These are phyloP conservation scores for Erythrobasidium hasegawianum DNA, from an alignment of 1,284 basidiomycete genomes.

Conservation along the genomic window DNA sequence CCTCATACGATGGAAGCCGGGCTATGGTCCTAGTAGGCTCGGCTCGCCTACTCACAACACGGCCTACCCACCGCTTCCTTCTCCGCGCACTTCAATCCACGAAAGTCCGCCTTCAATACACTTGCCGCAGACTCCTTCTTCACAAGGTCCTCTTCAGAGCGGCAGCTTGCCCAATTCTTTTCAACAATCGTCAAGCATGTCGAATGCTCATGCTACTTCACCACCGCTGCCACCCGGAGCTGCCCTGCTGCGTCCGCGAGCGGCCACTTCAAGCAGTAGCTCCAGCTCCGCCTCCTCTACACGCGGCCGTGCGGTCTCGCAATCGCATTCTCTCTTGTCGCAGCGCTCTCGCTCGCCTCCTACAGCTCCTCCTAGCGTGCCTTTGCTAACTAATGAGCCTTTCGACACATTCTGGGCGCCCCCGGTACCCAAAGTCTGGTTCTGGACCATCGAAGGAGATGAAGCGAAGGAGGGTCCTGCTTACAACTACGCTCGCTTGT, in stretches of 20 bases:
- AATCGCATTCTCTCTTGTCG: no score
- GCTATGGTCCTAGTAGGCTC: no score
- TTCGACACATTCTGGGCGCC: slow-evolving; percentile 10
- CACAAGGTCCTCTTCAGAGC: neutral
- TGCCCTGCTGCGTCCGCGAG: no score
- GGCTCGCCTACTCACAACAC: neutral
- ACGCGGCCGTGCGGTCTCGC: no score
- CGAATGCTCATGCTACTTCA: neutral
- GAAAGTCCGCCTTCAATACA: neutral
- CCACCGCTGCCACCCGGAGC: neutral
- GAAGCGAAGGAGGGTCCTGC: slow-evolving; percentile 14
- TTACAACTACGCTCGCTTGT: slow-evolving; percentile 19
- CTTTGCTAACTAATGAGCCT: neutral
- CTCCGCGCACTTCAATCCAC: neutral
- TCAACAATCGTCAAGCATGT: neutral
- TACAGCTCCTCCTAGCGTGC: no score
- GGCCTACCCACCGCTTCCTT: neutral
- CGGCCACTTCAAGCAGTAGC: no score
- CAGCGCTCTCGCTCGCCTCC: no score
- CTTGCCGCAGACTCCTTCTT: neutral
- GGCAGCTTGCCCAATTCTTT: neutral
- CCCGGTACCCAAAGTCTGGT: neutral
- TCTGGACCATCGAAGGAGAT: slow-evolving; percentile 18
- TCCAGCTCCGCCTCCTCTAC: no score
- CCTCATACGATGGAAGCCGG: slow-evolving; percentile 1